Base-by-base conservation (phyloP, 1,284 basidiomycete species). In the Ustilago nuda region DNA sequence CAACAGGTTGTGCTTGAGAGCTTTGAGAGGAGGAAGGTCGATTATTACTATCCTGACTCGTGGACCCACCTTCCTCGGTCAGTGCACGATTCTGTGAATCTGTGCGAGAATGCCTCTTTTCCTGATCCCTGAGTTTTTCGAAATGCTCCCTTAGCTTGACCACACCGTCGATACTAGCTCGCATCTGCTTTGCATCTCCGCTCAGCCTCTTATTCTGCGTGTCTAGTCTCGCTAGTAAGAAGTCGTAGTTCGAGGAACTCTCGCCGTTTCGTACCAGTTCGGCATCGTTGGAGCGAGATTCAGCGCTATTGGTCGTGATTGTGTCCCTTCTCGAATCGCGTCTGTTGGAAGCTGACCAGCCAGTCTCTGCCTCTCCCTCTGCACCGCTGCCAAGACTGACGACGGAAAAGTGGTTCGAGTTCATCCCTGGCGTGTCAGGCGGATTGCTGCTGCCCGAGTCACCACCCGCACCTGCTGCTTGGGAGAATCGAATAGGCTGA, bases 121-220 rank as follows among this genome's bases (percentile, higher is more conserved):
- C 72, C 48, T 63, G 70, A 17, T 70, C 74, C 27, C 82, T 72
- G 53, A 84, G 52, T 61, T 80, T 79, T 41, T 83, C 82, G 56
- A 84, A 84, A 60, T 79, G 80, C 56, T 84, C 68, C 9, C 78
- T 62, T 5, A 85, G 53, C 69, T 82, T 84, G 33, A 82, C 82
- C 1, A 77, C 75, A 3, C 83, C 82, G n/a, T 81, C 72, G 30
- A 79, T 66, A 45, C 78, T 82, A 12, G 71, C 71, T 8, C 84
- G 66, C 70, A 82, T 78, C 32, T 79, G 75, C 61, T 81, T 80
- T 0, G 79, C 74, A 35, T 82, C 83, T 50, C 76, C 66, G 51
- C 72, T 82, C 33, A 83, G 64, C 30, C 71, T 37, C 33, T 81
- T 79, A 52, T 78, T 78, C 70, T 84, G 81, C 12, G 72, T 66